Evolutionary conservation across 768 basidiomycete genomes (phyloP), one percentile per base, ranked within the genome.

Genomic region (Lepiota venenata): DNA sequence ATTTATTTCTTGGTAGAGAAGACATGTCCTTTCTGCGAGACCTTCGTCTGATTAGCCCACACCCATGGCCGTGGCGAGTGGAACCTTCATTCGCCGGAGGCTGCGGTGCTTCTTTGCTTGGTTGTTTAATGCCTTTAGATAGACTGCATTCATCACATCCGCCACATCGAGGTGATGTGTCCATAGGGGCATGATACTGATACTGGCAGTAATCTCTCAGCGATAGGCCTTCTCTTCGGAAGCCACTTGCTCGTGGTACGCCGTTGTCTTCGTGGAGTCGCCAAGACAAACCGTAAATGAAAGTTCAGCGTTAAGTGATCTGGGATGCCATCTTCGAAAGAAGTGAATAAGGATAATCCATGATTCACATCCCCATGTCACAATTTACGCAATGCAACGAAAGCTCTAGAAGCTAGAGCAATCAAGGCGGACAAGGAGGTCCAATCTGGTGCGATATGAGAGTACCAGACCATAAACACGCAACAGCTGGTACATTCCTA

Each of bases 331-430:
- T 47, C 46, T 47, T 6, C 46, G 32, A 35, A 20, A 32, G 46
- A 47, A 36, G 29, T 47, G 46, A 47, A 35, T 47, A 47, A 47
- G 36, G 46, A 47, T 47, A 35, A 21, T 25, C 32, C 46, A 36
- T 46, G 44, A 46, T 47, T 32, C 18, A 20, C 22, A 29, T 47
- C 46, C 29, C 32, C 46, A 47, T 47, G 46, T 47, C 46, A 47
- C 20, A 7, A 35, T 35, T 47, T 47, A 47, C 46, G 46, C 32
- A 47, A 32, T 8, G 9, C 32, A 8, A 47, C 16, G 35, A 37
- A 47, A 18, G 16, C 46, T 20, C 46, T 36, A 10, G 29, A 35
- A 47, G 18, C 36, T 35, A n/a, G 18, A 37, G 35, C n/a, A 36
- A 35, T 15, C 10, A 8, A 32, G 10, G 8, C 32, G 2, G 32